Percentiles rank a stretch among this genome's conserved stretches.
Conservation (phyloP, 306 rosid species). For the Cucurbita argyrosperma region DNA sequence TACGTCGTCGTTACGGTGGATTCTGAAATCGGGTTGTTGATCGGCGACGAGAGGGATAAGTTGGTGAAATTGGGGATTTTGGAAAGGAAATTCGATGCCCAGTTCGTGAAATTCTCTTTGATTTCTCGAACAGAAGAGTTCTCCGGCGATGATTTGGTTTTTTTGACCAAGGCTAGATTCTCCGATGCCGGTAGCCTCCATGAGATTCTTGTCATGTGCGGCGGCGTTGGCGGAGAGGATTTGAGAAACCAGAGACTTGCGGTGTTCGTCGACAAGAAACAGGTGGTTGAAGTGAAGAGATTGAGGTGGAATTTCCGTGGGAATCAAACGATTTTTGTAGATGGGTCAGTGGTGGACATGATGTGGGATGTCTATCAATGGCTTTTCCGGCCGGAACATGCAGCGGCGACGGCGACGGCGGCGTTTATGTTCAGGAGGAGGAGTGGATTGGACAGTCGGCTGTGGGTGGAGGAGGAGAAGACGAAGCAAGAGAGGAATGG, state of each 20-base stretch:
- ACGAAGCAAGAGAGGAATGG: conserved; percentile 31
- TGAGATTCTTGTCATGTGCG: conserved; percentile 53
- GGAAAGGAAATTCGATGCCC: background rate
- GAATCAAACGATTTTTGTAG: conserved; percentile 66
- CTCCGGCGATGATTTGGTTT: conserved; percentile 20
- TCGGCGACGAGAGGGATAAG: conserved; percentile 43
- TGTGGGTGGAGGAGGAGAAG: conserved; percentile 75
- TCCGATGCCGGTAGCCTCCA: conserved; percentile 34
- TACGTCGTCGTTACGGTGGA: conserved; percentile 36
- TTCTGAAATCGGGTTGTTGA: conserved; percentile 31
- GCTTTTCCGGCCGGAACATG: conserved; percentile 39
- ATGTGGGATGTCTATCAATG: conserved; percentile 97
- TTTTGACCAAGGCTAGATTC: conserved; percentile 47
- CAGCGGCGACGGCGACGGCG: conserved; percentile 21
- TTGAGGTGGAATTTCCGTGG: conserved; percentile 91
- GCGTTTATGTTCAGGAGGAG: conserved; percentile 82
- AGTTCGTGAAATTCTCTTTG: conserved; percentile 17
- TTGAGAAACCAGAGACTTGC: conserved; percentile 20
- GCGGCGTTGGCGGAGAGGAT: conserved; percentile 17
- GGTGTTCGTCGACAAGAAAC: conserved; percentile 49
- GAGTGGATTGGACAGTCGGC: conserved; percentile 59
- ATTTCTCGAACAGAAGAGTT: conserved; percentile 48
- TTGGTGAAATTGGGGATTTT: background rate
- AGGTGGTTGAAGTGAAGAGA: conserved; percentile 49
- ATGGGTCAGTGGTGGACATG: conserved; percentile 77